phyloP scores from a whole-genome alignment of 148 eudicot species.

The Heliosperma pusillum region DNA sequence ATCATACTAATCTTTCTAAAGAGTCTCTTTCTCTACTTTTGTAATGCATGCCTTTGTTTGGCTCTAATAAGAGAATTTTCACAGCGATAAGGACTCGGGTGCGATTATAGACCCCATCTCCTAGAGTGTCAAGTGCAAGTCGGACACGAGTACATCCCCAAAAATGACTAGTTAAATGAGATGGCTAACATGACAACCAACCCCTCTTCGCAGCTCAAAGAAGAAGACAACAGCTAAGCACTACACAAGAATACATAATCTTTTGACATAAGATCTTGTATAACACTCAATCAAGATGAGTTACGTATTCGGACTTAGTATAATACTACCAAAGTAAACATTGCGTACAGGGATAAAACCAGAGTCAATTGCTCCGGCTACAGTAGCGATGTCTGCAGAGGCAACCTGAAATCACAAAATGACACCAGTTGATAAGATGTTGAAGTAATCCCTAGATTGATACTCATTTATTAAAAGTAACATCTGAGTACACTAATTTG shows the following conservation, averaged over 20 bases:
- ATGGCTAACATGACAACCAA: not conserved
- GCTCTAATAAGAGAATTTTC: not conserved
- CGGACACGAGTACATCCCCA: not conserved
- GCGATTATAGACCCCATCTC: not conserved
- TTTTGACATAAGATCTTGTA: not conserved
- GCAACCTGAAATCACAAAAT: constrained; percentile 49
- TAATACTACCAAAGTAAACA: not conserved
- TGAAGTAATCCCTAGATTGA: not conserved
- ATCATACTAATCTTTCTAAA: not conserved
- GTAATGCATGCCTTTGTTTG: not conserved
- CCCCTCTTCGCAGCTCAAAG: not conserved
- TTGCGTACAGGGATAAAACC: constrained; percentile 88
- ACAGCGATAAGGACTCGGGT: not conserved
- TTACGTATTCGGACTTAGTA: constrained; percentile 1
- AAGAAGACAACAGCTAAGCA: not conserved
- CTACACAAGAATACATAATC: not conserved
- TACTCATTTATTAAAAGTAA: not conserved
- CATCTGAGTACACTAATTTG: not conserved
- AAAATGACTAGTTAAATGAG: not conserved
- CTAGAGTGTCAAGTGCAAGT: not conserved
- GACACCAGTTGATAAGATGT: not conserved
- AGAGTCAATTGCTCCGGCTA: constrained; percentile 59
- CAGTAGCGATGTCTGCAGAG: constrained; percentile 55
- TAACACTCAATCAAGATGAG: not conserved
- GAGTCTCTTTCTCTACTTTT: not conserved